Evolutionary conservation across 306 rosid species (phyloP).

Genomic region (Carpinus viminea): DNA sequence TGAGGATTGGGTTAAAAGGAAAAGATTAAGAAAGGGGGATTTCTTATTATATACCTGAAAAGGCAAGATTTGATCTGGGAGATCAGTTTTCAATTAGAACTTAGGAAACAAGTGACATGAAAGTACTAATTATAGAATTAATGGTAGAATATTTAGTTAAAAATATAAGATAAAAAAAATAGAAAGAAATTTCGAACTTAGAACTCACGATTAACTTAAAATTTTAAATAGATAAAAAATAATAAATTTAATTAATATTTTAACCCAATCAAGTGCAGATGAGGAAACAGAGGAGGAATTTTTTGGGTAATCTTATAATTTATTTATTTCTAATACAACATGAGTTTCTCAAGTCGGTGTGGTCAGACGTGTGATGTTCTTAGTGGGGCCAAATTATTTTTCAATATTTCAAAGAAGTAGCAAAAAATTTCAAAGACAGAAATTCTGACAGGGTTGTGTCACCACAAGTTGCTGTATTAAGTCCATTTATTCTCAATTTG

Average conservation of each 20-base stretch:
- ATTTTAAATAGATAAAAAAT: too few species aligned
- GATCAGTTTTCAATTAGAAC: not conserved
- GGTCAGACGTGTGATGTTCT: not conserved
- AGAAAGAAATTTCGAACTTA: too few species aligned
- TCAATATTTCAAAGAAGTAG: not conserved
- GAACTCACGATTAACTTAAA: too few species aligned
- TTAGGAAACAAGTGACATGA: not conserved
- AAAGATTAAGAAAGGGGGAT: not conserved
- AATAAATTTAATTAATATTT: too few species aligned
- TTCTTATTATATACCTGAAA: not conserved
- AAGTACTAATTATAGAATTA: too few species aligned
- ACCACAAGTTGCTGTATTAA: conserved; percentile 9
- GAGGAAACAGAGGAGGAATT: not conserved
- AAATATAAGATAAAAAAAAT: too few species aligned
- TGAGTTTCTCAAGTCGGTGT: not conserved
- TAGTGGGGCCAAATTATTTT: conserved; percentile 19
- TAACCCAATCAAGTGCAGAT: not conserved
- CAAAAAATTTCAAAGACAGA: conserved; percentile 5
- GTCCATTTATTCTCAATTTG: conserved; percentile 6
- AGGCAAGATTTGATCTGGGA: not conserved
- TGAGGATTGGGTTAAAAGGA: not conserved
- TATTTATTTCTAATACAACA: not conserved
- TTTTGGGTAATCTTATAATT: not conserved
- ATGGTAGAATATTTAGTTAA: too few species aligned
- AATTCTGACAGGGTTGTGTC: conserved; percentile 8